Conservation (phyloP, 164 flowering plant species). For the Malania oleifera region DNA sequence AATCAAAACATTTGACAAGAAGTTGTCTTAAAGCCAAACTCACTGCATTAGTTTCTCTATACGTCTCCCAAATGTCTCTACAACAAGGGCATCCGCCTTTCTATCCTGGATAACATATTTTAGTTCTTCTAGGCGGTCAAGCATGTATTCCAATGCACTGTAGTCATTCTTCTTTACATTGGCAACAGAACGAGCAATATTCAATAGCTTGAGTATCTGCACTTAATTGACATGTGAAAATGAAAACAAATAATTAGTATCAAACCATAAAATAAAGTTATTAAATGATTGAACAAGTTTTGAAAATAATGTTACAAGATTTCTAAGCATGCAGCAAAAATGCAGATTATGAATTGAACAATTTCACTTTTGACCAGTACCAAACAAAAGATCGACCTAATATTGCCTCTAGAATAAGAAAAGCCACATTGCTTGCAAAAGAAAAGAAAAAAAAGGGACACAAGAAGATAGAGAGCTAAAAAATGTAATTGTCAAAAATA, state of each 20-base stretch:
- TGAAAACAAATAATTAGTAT: too few relatives aligned
- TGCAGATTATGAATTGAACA: too few relatives aligned
- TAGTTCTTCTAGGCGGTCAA: constrained; percentile 65
- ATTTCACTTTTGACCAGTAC: too few relatives aligned
- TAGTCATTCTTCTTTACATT: constrained; percentile 56
- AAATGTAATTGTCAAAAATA: too few relatives aligned
- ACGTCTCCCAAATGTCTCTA: constrained; percentile 95
- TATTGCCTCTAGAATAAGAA: too few relatives aligned
- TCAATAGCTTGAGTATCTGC: constrained; percentile 80
- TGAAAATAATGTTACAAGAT: not conserved
- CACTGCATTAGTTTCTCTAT: constrained; percentile 89
- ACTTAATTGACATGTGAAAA: constrained; percentile 4
- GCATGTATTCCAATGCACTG: constrained; percentile 63
- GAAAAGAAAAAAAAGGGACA: too few relatives aligned
- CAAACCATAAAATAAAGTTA: not conserved
- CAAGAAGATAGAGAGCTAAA: too few relatives aligned
- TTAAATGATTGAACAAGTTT: not conserved
- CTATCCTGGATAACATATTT: constrained; percentile 79
- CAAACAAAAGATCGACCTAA: too few relatives aligned
- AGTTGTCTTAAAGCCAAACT: constrained; percentile 29
- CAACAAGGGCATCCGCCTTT: constrained; percentile 88
- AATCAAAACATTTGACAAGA: not conserved
- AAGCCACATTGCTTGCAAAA: too few relatives aligned
- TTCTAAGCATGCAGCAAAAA: too few relatives aligned
- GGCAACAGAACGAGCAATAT: constrained; percentile 67